Base-by-base conservation (phyloP, 2,329 filamentous ascomycete species). In the Cytospora leucostoma region DNA sequence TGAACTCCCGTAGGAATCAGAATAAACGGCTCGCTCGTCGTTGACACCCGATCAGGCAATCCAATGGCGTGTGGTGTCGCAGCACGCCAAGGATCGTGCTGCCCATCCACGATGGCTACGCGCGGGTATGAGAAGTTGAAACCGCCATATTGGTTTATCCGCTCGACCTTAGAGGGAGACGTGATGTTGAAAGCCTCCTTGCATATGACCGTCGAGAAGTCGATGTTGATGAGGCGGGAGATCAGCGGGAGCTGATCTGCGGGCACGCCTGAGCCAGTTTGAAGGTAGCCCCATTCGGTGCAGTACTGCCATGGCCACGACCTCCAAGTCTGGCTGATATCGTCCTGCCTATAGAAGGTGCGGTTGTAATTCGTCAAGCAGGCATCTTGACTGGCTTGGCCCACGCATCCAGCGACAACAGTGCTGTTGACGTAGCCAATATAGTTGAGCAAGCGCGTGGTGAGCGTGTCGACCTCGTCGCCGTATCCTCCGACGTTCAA, bases 51-150 rank as follows among this genome's bases (percentile, higher is more conserved):
- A 35, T 79, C 76, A 0, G 81, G 78, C 0, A 86, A 82, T 1
- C 79, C 83, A n/a, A 86, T 82, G 0, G 87, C 88, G 56, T 94
- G 87, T 0, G 89, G 86, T 0, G 88, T 90, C 0, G 89, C 90
- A 0, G 86, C 85, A 19, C 88, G 84, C 92, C 92, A 96, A 0
- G 92, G 91, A 71, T 96, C 92, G 62, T 85, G 84, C 66, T 91
- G 84, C 34, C 92, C 92, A 66, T 93, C 91, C 47, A 96, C 79
- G 55, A 91, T 83, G 3, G 92, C 92, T 0, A 96, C 83, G 1
- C 92, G 88, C 1, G 88, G 84, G 71, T 92, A 93, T 53, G 84
- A 83, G 69, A 95, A 88, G 72, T 84, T 77, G 74, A 87, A 90
- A 13, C 87, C 90, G 50, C 92, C 92, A 67, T 90, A 88, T 71